These are phyloP conservation scores for Nemophila menziesii DNA, from an alignment of 257 asterid genomes.

Conservation along the genomic window DNA sequence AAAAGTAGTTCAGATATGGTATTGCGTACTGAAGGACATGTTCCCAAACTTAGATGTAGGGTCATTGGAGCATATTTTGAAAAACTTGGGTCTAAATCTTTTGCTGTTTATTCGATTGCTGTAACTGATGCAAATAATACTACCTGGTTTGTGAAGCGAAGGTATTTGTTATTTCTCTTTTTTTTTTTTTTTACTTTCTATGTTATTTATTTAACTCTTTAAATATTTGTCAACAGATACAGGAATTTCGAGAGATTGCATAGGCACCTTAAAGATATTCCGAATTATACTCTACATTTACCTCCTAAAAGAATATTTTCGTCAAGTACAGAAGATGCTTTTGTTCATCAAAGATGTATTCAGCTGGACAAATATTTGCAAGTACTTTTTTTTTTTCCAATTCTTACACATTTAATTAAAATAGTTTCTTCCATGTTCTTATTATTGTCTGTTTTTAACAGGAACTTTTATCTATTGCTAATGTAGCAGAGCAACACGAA, in stretches of 20 bases:
- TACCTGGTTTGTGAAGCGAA: conserved; percentile 94
- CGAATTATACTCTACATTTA: conserved; percentile 83
- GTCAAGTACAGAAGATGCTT: conserved; percentile 92
- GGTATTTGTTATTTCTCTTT: conserved; percentile 25
- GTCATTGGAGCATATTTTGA: conserved; percentile 94
- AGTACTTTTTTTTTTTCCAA: conserved; percentile 30
- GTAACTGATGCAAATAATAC: conserved; percentile 65
- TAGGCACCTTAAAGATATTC: conserved; percentile 84
- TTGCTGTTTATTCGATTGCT: conserved; percentile 90
- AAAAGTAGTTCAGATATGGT: conserved; percentile 54
- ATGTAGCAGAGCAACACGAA: conserved; percentile 98
- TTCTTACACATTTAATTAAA: conserved; percentile 3
- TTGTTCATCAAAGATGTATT: conserved; percentile 95
- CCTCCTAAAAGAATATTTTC: conserved; percentile 99
- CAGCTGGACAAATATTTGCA: conserved; percentile 94
- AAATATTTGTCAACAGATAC: conserved; percentile 42
- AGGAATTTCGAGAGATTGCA: conserved; percentile 96
- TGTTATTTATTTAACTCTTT: conserved; percentile 6
- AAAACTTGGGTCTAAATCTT: conserved; percentile 81
- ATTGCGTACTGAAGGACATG: conserved; percentile 48
- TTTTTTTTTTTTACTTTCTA: background rate
- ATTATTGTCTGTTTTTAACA: conserved; percentile 25
- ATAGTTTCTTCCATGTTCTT: conserved; percentile 9
- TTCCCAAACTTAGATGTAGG: conserved; percentile 80
- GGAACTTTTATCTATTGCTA: conserved; percentile 95